Base-by-base conservation (phyloP, 2,329 filamentous ascomycete genomes). In the Colletotrichum musae region DNA sequence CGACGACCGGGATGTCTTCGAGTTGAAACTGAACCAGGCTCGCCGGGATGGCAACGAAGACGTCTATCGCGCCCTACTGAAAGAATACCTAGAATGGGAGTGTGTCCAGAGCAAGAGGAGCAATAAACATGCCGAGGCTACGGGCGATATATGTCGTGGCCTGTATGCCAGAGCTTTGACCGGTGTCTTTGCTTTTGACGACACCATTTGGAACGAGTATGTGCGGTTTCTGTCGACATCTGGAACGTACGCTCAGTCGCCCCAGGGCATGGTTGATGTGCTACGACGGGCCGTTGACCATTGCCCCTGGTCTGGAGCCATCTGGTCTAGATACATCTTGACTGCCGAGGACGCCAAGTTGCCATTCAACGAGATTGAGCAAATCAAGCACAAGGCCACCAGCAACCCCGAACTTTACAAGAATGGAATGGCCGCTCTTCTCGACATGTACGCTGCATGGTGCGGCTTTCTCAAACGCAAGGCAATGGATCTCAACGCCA, bases 401-500 rank as follows among this genome's bases (percentile, higher is more conserved):
- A 94, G 92, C 76, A 94, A 94, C 26, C 92, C 94, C 9, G 86
- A 97, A 50, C 86, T 98, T 5, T 94, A 97, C 77, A 91, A 93
- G 71, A 91, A 94, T 70, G 95, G 94, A 26, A 92, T 98, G 86
- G 90, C 94, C 58, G 93, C 95, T 73, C 90, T 98, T 39, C 88
- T 98, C 68, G 94, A 97, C 75, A 94, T 98, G 76, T 94, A 98
- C 76, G 91, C 94, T 61, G 92, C 95, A 0, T 99, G 96, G 96
- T 98, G 95, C 77, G 94, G 94, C 58, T 98, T 95, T 74, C 86
- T 99, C 21, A 94, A 95, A 73, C 92, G 96, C 26, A 91, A 91
- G 57, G 94, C 95, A 18, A 94, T 97, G 83, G 86, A 90, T 64
- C 86, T 89, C 1, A 89, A 90, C 68, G 90, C 92, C 1, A 89